Evolutionary conservation across 1,284 basidiomycete species (phyloP).

Genomic region (Ganoderma meredithae): DNA sequence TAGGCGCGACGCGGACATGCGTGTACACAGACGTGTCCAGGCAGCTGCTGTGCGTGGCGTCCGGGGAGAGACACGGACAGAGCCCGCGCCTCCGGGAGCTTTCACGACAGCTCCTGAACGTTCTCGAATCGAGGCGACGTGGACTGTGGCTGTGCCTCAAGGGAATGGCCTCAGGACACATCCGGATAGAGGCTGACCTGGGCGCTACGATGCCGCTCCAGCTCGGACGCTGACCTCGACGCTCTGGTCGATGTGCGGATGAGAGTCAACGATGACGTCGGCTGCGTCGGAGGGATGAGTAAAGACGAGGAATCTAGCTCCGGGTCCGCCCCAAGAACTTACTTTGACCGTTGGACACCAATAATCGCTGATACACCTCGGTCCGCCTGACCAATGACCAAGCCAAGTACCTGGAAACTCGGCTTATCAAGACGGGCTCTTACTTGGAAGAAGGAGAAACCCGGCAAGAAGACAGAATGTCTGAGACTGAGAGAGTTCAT

Average conservation of each 20-base stretch:
- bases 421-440: background rate
- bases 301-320: background rate
- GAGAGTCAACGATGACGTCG: background rate
- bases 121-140: background rate
- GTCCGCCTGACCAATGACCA: background rate
- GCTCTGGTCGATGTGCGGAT: background rate
- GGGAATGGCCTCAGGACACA: background rate
- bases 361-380: background rate
- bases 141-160: background rate
- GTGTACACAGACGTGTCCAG: background rate
- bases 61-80: no score
- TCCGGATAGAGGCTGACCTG: background rate
- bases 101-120: background rate
- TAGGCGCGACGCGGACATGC: background rate
- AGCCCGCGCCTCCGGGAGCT: background rate
- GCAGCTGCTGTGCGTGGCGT: background rate
- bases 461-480: background rate
- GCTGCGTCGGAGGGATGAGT: background rate
- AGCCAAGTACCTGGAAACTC: background rate
- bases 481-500: background rate
- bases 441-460: background rate
- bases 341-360: no score
- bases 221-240: background rate
- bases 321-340: no score
- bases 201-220: background rate